Evolutionary conservation across 164 flowering plant species (phyloP).

Genomic region (Buxus sempervirens): DNA sequence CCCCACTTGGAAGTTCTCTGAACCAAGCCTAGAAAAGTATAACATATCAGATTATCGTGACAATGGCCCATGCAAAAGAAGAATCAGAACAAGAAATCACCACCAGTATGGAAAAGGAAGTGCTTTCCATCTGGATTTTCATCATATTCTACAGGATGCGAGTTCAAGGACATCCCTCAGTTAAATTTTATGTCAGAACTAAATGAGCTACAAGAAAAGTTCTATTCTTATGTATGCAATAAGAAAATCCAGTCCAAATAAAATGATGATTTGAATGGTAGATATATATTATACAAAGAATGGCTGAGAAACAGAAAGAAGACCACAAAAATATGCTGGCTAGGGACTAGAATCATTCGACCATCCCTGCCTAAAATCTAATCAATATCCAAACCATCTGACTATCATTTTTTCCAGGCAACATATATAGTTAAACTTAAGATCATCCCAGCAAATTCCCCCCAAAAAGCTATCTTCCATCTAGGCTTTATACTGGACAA

Average conservation of each 20-base stretch:
- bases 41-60: neutral
- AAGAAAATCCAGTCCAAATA: neutral
- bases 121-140: neutral
- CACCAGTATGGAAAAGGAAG: neutral
- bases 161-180: neutral
- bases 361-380: neutral
- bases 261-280: too few relatives aligned
- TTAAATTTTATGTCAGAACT: too few relatives aligned
- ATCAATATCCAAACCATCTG: neutral
- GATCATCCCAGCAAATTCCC: too few relatives aligned
- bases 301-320: neutral
- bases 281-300: too few relatives aligned
- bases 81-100: neutral
- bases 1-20: constrained; percentile 79
- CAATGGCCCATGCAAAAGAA: neutral
- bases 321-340: too few relatives aligned
- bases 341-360: neutral
- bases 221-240: neutral
- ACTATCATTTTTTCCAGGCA: too few relatives aligned
- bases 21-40: constrained; percentile 68
- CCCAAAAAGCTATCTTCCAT: too few relatives aligned
- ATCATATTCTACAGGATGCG: neutral
- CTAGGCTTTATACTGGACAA: too few relatives aligned
- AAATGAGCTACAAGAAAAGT: too few relatives aligned
- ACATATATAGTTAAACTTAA: too few relatives aligned